Evolutionary conservation across 495 filamentous ascomycete species (phyloP).

Genomic region (Viridothelium virens): DNA sequence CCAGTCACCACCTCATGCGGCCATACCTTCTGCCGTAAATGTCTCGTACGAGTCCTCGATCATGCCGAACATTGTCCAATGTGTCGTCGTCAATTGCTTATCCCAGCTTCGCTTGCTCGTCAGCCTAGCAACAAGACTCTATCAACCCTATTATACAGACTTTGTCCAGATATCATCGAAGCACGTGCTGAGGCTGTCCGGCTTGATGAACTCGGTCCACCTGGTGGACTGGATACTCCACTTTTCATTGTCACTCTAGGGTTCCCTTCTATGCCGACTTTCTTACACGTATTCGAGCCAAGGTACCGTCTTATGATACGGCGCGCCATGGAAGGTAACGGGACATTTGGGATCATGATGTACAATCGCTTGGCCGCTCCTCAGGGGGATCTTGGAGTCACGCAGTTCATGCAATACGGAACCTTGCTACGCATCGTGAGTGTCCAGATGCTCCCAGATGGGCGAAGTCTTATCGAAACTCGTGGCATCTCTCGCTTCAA

Average conservation of each 20-base stretch:
- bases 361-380: slow-evolving; percentile 49
- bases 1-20: slow-evolving; percentile 79
- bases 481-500: slow-evolving; percentile 68
- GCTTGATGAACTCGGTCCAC: slow-evolving; percentile 43
- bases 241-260: slow-evolving; percentile 76
- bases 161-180: slow-evolving; percentile 61
- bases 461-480: slow-evolving; percentile 70
- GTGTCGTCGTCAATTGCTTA: slow-evolving; percentile 59
- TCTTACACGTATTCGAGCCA: slow-evolving; percentile 85
- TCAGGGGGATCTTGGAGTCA: slow-evolving; percentile 52
- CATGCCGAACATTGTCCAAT: slow-evolving; percentile 71
- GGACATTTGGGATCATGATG: slow-evolving; percentile 79
- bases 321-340: slow-evolving; percentile 61
- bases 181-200: slow-evolving; percentile 46
- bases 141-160: slow-evolving; percentile 47
- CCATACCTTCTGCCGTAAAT: slow-evolving; percentile 80
- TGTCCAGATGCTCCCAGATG: slow-evolving; percentile 65
- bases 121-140: slow-evolving; percentile 58
- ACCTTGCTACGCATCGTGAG: slow-evolving; percentile 68
- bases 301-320: slow-evolving; percentile 83
- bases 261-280: slow-evolving; percentile 75
- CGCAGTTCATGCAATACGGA: slow-evolving; percentile 63
- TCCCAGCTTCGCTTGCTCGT: slow-evolving; percentile 47
- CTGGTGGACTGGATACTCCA: slow-evolving; percentile 54
- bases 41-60: slow-evolving; percentile 64